These are phyloP conservation scores for Trichoderma sp. DNA, from an alignment of 2,329 filamentous ascomycete species.

Conservation along the genomic window DNA sequence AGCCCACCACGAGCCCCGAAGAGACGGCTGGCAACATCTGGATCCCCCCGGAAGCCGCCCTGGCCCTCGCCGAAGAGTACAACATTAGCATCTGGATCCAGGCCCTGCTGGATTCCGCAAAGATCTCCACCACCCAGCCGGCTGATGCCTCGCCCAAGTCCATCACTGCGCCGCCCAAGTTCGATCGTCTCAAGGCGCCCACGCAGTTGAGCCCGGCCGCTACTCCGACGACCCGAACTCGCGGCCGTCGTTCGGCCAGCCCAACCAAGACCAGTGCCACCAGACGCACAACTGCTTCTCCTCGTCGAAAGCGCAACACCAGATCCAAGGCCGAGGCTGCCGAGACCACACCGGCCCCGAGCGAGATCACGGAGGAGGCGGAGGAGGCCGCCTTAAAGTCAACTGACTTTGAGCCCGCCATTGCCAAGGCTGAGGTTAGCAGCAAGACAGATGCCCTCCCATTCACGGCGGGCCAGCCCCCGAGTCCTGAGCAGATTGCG, in stretches of 20 bases:
- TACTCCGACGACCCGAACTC: conserved; percentile 47
- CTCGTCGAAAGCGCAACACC: conserved; percentile 50
- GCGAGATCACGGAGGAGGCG: conserved; percentile 32
- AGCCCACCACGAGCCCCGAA: conserved; percentile 77
- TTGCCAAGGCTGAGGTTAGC: conserved; percentile 53
- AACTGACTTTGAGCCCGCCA: conserved; percentile 48
- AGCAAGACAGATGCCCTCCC: conserved; percentile 69
- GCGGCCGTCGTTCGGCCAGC: conserved; percentile 57
- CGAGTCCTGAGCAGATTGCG: conserved; percentile 73
- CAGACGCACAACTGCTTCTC: conserved; percentile 48
- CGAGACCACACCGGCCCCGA: conserved; percentile 32
- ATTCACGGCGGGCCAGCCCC: conserved; percentile 59
- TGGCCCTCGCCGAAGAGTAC: conserved; percentile 84
- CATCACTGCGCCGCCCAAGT: conserved; percentile 80
- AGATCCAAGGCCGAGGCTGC: conserved; percentile 44
- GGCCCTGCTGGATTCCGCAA: conserved; percentile 85
- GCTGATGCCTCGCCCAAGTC: conserved; percentile 68
- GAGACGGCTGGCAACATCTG: conserved; percentile 97
- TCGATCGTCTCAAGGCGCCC: conserved; percentile 53
- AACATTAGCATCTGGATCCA: conserved; percentile 81
- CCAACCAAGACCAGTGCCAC: conserved; percentile 54
- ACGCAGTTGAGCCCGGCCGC: conserved; percentile 46
- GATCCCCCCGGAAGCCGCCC: conserved; percentile 81
- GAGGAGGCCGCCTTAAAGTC: conserved; percentile 45
- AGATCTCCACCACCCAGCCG: conserved; percentile 62